Base-by-base conservation (phyloP, 2,329 filamentous ascomycete species). In the Clonostachys solani region DNA sequence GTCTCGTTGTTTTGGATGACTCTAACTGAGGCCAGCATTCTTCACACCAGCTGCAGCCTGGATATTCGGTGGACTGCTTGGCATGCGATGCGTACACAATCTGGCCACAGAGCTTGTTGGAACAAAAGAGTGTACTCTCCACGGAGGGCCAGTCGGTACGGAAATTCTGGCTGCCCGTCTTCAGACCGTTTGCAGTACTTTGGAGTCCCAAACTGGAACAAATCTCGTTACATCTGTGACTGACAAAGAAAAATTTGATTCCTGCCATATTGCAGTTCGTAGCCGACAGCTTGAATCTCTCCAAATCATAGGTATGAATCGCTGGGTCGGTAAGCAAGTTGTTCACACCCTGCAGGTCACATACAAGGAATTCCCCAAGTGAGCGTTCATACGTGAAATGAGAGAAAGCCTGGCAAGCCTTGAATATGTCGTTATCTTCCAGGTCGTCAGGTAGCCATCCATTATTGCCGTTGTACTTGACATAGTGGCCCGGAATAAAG, bases 341-440 rank as follows among this genome's bases (percentile, higher is more conserved):
- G 19, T 59, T 65, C 1, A 68, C 64, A 7, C 67, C 66, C 47
- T 71, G 67, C 1, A 70, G 50, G 50, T 69, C 65, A 40, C 46
- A 53, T 6, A 69, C 60, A 1, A 69, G 29, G 33, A 71, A 60
- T 13, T 48, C 47, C n/a, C 66, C 68, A 43, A 50, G 50, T 0
- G 68, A 69, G 2, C 68, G 60, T 54, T 71, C 68, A 42, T 66
- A 71, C 2, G 67, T 69, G 38, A 69, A 71, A 46, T 71, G 68
- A 0, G 65, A 69, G 47, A 71, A 71, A 1, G 66, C 68, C 40
- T 71, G 67, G 0, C 66, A 65, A 2, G 59, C 56, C 16, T 56
- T 47, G 45, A 60, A 63, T 49, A 57, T 56, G 6, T 48, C 49
- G 29, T 57, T 51, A 2, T 52, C 34, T 5, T 44, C 42, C 12